Conservation (phyloP, 345 rosid genomes). For the Pseudoturritis turrita region DNA sequence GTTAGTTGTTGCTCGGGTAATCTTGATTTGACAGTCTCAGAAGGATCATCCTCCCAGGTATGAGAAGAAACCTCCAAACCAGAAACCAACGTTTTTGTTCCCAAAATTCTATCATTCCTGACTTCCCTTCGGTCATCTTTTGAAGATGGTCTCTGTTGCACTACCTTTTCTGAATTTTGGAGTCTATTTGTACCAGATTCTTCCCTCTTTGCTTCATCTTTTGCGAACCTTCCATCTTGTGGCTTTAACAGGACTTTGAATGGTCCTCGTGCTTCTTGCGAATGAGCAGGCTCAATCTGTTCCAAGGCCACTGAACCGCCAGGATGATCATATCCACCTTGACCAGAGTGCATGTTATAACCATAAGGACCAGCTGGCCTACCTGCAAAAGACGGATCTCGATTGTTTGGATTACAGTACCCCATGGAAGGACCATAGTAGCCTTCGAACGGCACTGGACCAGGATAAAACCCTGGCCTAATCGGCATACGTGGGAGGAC, state of each 20-base stretch:
- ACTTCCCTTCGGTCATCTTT: slow-evolving; percentile 45
- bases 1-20: background rate
- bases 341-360: slow-evolving; percentile 41
- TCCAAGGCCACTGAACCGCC: slow-evolving; percentile 37
- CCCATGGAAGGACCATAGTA: slow-evolving; percentile 73
- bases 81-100: background rate
- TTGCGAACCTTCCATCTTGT: slow-evolving; percentile 53
- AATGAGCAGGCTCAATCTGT: slow-evolving; percentile 46
- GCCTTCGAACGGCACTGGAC: slow-evolving; percentile 60
- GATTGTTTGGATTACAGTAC: slow-evolving; percentile 54
- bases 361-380: slow-evolving; percentile 50
- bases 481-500: slow-evolving; percentile 67
- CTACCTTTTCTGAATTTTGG: slow-evolving; percentile 34
- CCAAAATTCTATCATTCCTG: slow-evolving; percentile 4
- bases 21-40: background rate
- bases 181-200: slow-evolving; percentile 19
- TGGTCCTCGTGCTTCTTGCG: slow-evolving; percentile 44
- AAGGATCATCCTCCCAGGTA: too few species aligned
- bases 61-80: too few species aligned
- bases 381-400: slow-evolving; percentile 59
- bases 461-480: slow-evolving; percentile 74
- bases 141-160: slow-evolving; percentile 31
- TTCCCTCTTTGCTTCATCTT: slow-evolving; percentile 44
- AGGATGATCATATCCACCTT: slow-evolving; percentile 46
- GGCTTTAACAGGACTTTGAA: slow-evolving; percentile 66